A percentile compares a stretch with the other conserved stretches of the same genome.
Evolutionary conservation across 805 yeast genomes (phyloP).

Genomic region (Clavispora phyllophila): DNA sequence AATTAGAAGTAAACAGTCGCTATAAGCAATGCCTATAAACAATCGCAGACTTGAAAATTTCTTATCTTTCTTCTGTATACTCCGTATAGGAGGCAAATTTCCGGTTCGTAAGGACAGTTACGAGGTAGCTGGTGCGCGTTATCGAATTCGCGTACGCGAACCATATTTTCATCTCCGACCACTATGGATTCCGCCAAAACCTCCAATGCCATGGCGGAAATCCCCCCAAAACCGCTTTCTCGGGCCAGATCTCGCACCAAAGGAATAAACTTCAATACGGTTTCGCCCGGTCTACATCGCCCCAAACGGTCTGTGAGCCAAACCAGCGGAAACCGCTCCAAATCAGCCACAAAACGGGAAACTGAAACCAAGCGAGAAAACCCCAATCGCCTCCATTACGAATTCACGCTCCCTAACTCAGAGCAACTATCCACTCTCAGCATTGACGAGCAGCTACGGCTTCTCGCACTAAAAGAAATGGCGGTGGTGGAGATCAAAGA

Average conservation of each 20-base stretch:
- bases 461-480: slow-evolving; percentile 66
- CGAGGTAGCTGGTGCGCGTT: too few relatives aligned
- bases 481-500: slow-evolving; percentile 60
- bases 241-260: slow-evolving; percentile 17
- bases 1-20: too few relatives aligned
- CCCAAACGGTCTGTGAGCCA: background rate
- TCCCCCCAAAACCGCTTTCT: background rate
- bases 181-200: background rate
- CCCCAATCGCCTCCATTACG: slow-evolving; percentile 13
- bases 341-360: background rate
- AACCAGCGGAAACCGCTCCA: background rate
- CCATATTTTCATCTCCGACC: background rate
- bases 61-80: too few relatives aligned
- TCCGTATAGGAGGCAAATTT: too few relatives aligned
- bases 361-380: background rate
- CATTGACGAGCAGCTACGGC: slow-evolving; percentile 51
- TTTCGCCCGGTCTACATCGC: slow-evolving; percentile 5
- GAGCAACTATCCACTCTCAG: slow-evolving; percentile 23
- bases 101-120: too few relatives aligned
- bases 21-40: too few relatives aligned
- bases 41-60: too few relatives aligned
- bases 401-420: slow-evolving; percentile 27
- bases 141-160: background rate
- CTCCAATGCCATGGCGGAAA: background rate
- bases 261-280: slow-evolving; percentile 29